Base-by-base conservation (phyloP, 2,329 filamentous ascomycete species). In the Fusarium algeriense region DNA sequence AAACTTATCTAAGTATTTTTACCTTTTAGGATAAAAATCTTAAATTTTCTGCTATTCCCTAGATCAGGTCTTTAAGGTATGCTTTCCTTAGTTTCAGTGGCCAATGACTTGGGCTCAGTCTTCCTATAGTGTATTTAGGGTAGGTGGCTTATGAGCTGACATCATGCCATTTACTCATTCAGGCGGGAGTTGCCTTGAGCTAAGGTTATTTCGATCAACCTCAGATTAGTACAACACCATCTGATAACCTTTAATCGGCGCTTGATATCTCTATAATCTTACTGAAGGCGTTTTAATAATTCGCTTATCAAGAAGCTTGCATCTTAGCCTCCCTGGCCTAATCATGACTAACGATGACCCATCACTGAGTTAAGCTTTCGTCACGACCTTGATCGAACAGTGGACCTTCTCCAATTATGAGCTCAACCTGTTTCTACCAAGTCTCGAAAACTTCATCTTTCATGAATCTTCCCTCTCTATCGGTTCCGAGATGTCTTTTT, bases 401-500 rank as follows among this genome's bases (percentile, higher is more conserved):
- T 66, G 53, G 54, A 53, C 34, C 62, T 45, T 40, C 20, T 32
- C 34, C 7, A 58, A 28, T 15, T 44, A 37, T 23, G 5, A 40
- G 10, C 26, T 64, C 12, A 20, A 20, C n/a, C 44, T 26, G 15
- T 49, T 30, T 59, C 23, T n/a, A 7, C 6, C 11, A 10, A 14
- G 8, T 3, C 26, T 17, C 15, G 9, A 3, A 34, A 40, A 23
- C 9, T n/a, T 32, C 13, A 11, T 26, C 26, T 32, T 32, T 12
- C 20, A 53, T 48, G 35, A 14, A 17, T 53, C 5, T 17, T 34
- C 34, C 14, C 13, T 12, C 12, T 37, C 2, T 32, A 14, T 35
- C 28, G 17, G 20, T 12, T 40, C 34, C 54, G 12, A 13, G 35
- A 67, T 67, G 64, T 67, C 64, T 20, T 63, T 71, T 34, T 55